These are phyloP conservation scores for Lodderomyces oxycetoniae DNA, from an alignment of 1,139 yeast genomes.

Conservation along the genomic window DNA sequence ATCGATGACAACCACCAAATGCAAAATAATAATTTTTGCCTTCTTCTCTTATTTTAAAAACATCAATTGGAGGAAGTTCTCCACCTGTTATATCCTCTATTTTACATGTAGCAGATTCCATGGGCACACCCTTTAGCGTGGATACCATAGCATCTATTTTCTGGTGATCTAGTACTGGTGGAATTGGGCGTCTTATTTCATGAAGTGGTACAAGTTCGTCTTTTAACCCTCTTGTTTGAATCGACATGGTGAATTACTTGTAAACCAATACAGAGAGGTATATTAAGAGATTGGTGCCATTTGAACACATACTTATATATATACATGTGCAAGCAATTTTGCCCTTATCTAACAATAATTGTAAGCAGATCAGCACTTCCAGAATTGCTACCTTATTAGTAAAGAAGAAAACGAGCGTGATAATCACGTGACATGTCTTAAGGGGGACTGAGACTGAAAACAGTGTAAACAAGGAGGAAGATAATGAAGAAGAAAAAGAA, in stretches of 20 bases:
- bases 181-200: slow-evolving; percentile 71
- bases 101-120: slow-evolving; percentile 59
- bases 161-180: slow-evolving; percentile 69
- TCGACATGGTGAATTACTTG: slow-evolving; percentile 31
- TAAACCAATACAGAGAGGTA: not conserved
- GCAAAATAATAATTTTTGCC: slow-evolving; percentile 69
- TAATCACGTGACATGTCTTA: too few species aligned
- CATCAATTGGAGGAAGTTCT: slow-evolving; percentile 74
- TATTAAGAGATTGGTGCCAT: too few species aligned
- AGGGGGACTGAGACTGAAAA: too few species aligned
- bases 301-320: too few species aligned
- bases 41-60: slow-evolving; percentile 56
- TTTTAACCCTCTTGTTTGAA: slow-evolving; percentile 36
- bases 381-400: too few species aligned
- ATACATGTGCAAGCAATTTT: too few species aligned
- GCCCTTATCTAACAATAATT: too few species aligned
- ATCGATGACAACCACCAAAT: slow-evolving; percentile 81
- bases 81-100: slow-evolving; percentile 55
- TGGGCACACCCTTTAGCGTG: slow-evolving; percentile 60
- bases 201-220: slow-evolving; percentile 58
- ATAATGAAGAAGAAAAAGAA: too few species aligned
- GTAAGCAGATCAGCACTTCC: too few species aligned
- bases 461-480: too few species aligned
- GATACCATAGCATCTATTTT: slow-evolving; percentile 79
- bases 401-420: too few species aligned